phyloP scores from a whole-genome alignment of 768 basidiomycete species.

The Phanerochaete sordida region DNA sequence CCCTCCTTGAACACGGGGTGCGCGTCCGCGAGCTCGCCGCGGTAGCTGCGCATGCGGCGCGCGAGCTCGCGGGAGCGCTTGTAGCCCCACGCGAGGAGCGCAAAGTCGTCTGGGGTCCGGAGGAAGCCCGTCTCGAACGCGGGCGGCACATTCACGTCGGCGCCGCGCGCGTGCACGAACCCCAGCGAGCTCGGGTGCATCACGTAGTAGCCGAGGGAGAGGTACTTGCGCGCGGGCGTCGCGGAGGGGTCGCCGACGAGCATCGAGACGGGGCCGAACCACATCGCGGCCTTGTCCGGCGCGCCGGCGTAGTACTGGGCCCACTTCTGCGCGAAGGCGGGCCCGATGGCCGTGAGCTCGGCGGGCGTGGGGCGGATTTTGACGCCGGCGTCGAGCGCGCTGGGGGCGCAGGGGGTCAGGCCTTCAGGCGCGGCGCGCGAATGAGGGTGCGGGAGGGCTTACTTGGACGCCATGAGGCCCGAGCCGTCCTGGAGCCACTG shows the following conservation, averaged over 20 bases:
- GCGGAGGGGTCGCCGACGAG: constrained; percentile 14
- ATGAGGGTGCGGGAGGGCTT: too few relatives aligned
- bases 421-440: too few relatives aligned
- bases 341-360: constrained; percentile 48
- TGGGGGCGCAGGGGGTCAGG: too few relatives aligned
- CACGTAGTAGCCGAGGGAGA: constrained; percentile 8
- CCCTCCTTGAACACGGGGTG: constrained; percentile 30
- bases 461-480: constrained; percentile 18
- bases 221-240: constrained; percentile 20
- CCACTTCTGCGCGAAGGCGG: constrained; percentile 48
- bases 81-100: constrained; percentile 46
- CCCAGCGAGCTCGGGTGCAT: constrained; percentile 20
- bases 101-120: constrained; percentile 29
- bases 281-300: constrained; percentile 54
- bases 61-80: constrained; percentile 52
- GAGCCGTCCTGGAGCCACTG: constrained; percentile 14
- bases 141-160: constrained; percentile 17
- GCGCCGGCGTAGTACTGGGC: constrained; percentile 43
- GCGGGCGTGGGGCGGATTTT: constrained; percentile 49
- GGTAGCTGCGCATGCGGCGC: constrained; percentile 46
- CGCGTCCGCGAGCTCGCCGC: constrained; percentile 26
- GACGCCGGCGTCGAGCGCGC: constrained; percentile 51
- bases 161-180: constrained; percentile 20
- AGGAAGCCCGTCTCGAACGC: constrained; percentile 24
- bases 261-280: constrained; percentile 40